Evolutionary conservation across 305 asterid genomes (phyloP).

Genomic region (Fraxinus albicans): DNA sequence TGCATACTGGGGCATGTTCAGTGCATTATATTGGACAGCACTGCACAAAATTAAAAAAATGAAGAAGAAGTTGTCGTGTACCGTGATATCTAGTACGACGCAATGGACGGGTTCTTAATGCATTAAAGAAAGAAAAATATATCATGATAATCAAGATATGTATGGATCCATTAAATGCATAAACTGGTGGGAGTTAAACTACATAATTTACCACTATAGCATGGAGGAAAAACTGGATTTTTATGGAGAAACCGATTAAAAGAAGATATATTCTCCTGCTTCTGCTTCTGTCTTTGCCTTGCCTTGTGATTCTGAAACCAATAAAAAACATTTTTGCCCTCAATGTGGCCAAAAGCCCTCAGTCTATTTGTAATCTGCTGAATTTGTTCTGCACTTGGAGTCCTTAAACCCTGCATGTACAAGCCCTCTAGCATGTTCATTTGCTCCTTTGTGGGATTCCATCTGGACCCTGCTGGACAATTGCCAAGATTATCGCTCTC

Average conservation of each 20-base stretch:
- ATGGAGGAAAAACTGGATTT: conserved; percentile 32
- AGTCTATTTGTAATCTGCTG: conserved; percentile 65
- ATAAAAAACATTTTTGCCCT: conserved; percentile 83
- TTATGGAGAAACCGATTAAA: conserved; percentile 45
- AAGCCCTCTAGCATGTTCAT: conserved; percentile 67
- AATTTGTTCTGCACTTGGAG: conserved; percentile 81
- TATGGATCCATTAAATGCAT: not conserved
- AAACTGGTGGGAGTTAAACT: not conserved
- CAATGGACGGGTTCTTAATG: not conserved
- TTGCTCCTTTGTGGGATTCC: conserved; percentile 91
- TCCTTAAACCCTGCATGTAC: conserved; percentile 71
- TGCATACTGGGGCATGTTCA: not conserved
- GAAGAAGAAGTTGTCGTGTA: not conserved
- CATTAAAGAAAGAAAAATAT: too few relatives aligned
- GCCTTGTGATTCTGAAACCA: conserved; percentile 97
- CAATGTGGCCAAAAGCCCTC: conserved; percentile 66
- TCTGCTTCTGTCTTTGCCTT: conserved; percentile 86
- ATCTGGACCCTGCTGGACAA: conserved; percentile 50
- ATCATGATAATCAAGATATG: not conserved
- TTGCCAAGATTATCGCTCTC: conserved; percentile 34
- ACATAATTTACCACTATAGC: conserved; percentile 39
- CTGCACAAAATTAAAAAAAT: not conserved
- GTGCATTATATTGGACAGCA: not conserved
- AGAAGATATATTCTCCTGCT: conserved; percentile 45
- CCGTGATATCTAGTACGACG: not conserved